Percentiles rank a stretch among this genome's conserved stretches.
These are phyloP conservation scores for Yarrowia keelungensis DNA, from an alignment of 805 yeast species.

Conservation along the genomic window DNA sequence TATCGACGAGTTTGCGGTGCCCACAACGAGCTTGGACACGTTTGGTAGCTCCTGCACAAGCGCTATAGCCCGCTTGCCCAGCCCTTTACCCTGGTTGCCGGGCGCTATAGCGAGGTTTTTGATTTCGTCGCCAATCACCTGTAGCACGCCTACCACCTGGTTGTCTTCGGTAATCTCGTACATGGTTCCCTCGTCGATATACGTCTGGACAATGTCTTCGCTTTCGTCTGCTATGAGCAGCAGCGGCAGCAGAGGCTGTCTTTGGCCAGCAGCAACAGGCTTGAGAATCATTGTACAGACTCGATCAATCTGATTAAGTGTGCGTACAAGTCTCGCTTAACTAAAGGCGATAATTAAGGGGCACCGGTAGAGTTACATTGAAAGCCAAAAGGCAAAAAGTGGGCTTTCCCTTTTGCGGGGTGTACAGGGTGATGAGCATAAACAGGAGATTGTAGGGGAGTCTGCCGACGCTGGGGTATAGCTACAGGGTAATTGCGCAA, in stretches of 20 bases:
- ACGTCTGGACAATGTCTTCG: conserved; percentile 11
- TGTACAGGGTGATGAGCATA: too few species aligned
- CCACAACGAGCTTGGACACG: conserved; percentile 5
- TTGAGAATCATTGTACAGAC: conserved; percentile 5
- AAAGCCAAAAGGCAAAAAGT: conserved; percentile 1
- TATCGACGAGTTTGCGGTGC: conserved; percentile 30
- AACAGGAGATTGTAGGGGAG: too few species aligned
- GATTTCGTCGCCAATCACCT: conserved; percentile 25
- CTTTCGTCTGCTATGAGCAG: conserved; percentile 21
- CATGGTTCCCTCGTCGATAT: conserved; percentile 8
- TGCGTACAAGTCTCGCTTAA: conserved; percentile 1
- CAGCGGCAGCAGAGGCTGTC: conserved; percentile 9
- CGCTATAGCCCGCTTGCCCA: conserved; percentile 11
- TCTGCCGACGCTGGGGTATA: too few species aligned
- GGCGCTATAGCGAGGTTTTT: conserved; percentile 25
- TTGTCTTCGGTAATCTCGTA: conserved; percentile 1
- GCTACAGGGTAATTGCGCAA: too few species aligned
- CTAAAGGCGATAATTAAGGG: conserved; percentile 16
- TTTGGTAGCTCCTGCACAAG: conserved; percentile 2
- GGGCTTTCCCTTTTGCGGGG: conserved; percentile 16
- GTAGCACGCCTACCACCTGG: conserved; percentile 7
- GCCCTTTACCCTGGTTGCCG: conserved; percentile 12
- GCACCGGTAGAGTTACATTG: conserved; percentile 15
- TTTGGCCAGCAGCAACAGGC: neutral
- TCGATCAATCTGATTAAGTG: conserved; percentile 7